Evolutionary conservation across 805 yeast species (phyloP).

Genomic region (Pichia cephalocereana): DNA sequence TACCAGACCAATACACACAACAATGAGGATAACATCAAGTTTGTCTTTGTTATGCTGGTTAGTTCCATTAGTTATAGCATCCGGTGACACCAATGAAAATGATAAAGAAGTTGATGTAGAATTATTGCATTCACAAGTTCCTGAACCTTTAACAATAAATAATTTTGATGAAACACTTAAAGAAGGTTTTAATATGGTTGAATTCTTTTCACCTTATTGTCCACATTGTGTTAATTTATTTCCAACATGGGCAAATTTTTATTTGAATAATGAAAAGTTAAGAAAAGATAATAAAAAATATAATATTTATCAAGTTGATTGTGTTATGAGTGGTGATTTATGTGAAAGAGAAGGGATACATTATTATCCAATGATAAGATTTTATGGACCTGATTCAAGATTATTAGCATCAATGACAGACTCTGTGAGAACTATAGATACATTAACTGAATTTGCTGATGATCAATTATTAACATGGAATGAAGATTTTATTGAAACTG

Average conservation of each 20-base stretch:
- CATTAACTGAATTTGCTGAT: slow-evolving; percentile 43
- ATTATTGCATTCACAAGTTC: slow-evolving; percentile 25
- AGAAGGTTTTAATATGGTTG: slow-evolving; percentile 62
- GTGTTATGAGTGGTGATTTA: slow-evolving; percentile 79
- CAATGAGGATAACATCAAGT: too few relatives aligned
- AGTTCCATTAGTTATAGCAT: background rate
- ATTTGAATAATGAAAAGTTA: slow-evolving; percentile 45
- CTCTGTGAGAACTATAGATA: slow-evolving; percentile 37
- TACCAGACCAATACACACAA: too few relatives aligned
- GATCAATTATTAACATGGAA: slow-evolving; percentile 37
- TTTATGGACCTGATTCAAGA: slow-evolving; percentile 51
- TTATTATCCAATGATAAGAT: slow-evolving; percentile 61
- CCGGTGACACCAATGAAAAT: background rate
- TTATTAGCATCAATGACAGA: slow-evolving; percentile 33
- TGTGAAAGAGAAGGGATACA: slow-evolving; percentile 58
- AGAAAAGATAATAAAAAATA: background rate
- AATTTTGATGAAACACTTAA: slow-evolving; percentile 42
- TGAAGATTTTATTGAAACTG: slow-evolving; percentile 31
- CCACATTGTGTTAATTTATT: slow-evolving; percentile 70
- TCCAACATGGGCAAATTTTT: slow-evolving; percentile 75
- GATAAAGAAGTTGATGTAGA: background rate
- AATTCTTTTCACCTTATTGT: slow-evolving; percentile 88
- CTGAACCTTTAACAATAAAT: slow-evolving; percentile 40
- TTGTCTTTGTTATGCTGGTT: too few relatives aligned
- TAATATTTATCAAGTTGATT: slow-evolving; percentile 58